Conservation (phyloP, 2,329 filamentous ascomycete genomes). For the Fonsecaea nubica region DNA sequence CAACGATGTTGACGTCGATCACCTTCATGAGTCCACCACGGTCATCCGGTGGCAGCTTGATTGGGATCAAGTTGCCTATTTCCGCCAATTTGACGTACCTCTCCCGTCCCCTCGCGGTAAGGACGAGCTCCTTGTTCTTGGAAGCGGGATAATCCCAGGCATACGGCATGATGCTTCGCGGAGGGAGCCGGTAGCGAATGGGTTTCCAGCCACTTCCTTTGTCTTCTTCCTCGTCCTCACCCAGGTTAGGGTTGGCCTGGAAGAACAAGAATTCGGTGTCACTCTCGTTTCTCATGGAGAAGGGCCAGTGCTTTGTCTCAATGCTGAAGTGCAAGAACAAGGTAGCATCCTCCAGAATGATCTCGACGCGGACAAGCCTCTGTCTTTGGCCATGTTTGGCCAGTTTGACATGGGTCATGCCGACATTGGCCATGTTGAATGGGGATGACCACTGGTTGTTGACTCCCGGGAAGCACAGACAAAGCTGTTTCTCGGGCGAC, state of each 20-base stretch:
- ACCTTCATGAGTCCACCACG: slow-evolving; percentile 76
- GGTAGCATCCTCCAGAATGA: slow-evolving; percentile 90
- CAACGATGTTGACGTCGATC: slow-evolving; percentile 94
- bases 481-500: slow-evolving; percentile 82
- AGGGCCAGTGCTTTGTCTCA: slow-evolving; percentile 96
- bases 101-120: slow-evolving; percentile 79
- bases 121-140: slow-evolving; percentile 92
- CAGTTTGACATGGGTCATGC: slow-evolving; percentile 90
- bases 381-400: slow-evolving; percentile 90
- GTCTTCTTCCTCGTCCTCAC: slow-evolving; percentile 83
- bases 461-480: slow-evolving; percentile 88
- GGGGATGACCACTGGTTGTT: slow-evolving; percentile 98
- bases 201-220: slow-evolving; percentile 84
- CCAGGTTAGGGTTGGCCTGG: slow-evolving; percentile 89
- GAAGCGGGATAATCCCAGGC: slow-evolving; percentile 98
- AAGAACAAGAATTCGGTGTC: slow-evolving; percentile 96
- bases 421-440: slow-evolving; percentile 95
- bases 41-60: slow-evolving; percentile 77
- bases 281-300: slow-evolving; percentile 98
- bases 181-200: slow-evolving; percentile 87
- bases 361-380: slow-evolving; percentile 82
- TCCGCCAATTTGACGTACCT: slow-evolving; percentile 93
- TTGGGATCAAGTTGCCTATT: slow-evolving; percentile 93
- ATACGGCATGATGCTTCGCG: slow-evolving; percentile 98
- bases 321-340: slow-evolving; percentile 90